phyloP scores from a whole-genome alignment of 352 stramenopile genomes.

The Pythium biforme region DNA sequence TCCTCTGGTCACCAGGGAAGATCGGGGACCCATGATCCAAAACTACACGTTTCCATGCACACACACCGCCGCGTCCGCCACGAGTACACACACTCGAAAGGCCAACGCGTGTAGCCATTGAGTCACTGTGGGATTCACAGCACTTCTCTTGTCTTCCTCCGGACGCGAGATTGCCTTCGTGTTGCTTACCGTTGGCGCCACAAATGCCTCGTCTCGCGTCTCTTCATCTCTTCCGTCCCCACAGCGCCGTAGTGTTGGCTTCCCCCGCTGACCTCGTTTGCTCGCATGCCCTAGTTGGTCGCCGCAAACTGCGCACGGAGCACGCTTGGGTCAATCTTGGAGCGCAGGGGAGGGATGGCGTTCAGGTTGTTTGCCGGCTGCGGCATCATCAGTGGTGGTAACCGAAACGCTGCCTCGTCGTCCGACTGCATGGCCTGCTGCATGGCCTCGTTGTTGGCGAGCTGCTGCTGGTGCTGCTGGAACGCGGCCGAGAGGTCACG shows the following conservation, averaged over 20 bases:
- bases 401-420: conserved; percentile 43
- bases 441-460: conserved; percentile 11
- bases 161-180: background rate
- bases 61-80: conserved; percentile 5
- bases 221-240: background rate
- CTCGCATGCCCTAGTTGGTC: conserved; percentile 42
- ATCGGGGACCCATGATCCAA: background rate
- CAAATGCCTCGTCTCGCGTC: background rate
- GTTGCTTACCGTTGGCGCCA: background rate
- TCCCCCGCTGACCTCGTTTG: background rate
- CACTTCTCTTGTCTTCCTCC: conserved; percentile 1
- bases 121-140: conserved; percentile 1
- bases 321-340: conserved; percentile 76
- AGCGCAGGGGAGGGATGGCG: conserved; percentile 66
- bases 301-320: conserved; percentile 50
- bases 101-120: conserved; percentile 1
- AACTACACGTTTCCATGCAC: conserved; percentile 19
- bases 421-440: conserved; percentile 44
- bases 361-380: conserved; percentile 37
- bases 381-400: conserved; percentile 64
- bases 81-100: conserved; percentile 5
- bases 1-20: background rate
- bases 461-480: conserved; percentile 11
- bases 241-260: background rate
- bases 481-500: conserved; percentile 22